Evolutionary conservation across 2,329 filamentous ascomycete species (phyloP).

Genomic region (Sphaceloma murrayae): DNA sequence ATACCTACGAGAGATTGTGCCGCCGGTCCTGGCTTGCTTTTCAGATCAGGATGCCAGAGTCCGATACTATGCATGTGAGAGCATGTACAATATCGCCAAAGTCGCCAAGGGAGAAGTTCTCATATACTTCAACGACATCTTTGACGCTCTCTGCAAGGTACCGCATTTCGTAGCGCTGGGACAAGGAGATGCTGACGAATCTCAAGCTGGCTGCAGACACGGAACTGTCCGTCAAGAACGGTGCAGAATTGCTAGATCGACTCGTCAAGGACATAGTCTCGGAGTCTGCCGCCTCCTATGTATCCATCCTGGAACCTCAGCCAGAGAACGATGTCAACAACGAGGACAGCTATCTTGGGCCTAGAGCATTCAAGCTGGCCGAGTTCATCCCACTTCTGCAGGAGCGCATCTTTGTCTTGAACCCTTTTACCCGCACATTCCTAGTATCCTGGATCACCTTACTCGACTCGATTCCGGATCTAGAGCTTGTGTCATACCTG

Average conservation of each 20-base stretch:
- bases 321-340: conserved; percentile 42
- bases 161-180: conserved; percentile 19
- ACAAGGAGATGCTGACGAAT: conserved; percentile 19
- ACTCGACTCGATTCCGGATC: conserved; percentile 89
- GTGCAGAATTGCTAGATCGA: conserved; percentile 86
- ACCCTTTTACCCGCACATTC: conserved; percentile 90
- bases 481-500: conserved; percentile 86
- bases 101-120: conserved; percentile 96
- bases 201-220: conserved; percentile 82
- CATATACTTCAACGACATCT: conserved; percentile 96
- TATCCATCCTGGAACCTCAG: conserved; percentile 69
- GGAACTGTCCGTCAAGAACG: conserved; percentile 95
- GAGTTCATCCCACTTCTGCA: conserved; percentile 88
- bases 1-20: conserved; percentile 88
- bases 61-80: conserved; percentile 96
- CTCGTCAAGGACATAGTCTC: conserved; percentile 94
- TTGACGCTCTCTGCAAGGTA: conserved; percentile 93
- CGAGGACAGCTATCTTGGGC: conserved; percentile 24
- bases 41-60: conserved; percentile 96
- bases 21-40: conserved; percentile 93
- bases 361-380: conserved; percentile 79
- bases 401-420: conserved; percentile 87
- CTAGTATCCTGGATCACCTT: conserved; percentile 93
- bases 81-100: conserved; percentile 99
- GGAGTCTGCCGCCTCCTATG: conserved; percentile 88